A percentile compares a stretch with the other conserved stretches of the same genome.
Conservation (phyloP, 352 stramenopile species). For the Globisporangium mamillatum region DNA sequence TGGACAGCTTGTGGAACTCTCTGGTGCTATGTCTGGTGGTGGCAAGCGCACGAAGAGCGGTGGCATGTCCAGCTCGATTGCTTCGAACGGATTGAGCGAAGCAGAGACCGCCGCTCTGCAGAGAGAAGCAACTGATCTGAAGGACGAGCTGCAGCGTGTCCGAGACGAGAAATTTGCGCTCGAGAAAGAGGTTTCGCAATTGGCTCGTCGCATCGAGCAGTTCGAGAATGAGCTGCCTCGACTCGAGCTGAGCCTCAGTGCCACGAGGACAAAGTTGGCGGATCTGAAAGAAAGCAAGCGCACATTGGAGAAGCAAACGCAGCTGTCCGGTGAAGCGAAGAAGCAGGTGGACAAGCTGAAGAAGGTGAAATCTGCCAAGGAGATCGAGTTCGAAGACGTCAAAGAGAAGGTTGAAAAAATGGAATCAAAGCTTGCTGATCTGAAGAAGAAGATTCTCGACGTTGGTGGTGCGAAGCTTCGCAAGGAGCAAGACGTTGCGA, state of each 20-base stretch:
- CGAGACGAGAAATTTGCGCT: conserved; percentile 63
- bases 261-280: conserved; percentile 55
- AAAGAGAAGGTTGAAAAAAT: conserved; percentile 68
- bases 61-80: conserved; percentile 89
- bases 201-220: conserved; percentile 87
- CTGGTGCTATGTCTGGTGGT: conserved; percentile 98
- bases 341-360: conserved; percentile 85
- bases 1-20: conserved; percentile 97
- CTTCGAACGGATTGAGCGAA: conserved; percentile 42
- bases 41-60: conserved; percentile 91
- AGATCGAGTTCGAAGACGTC: conserved; percentile 78
- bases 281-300: conserved; percentile 61
- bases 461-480: conserved; percentile 93
- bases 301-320: conserved; percentile 84
- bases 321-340: conserved; percentile 84
- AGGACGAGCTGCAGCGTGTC: conserved; percentile 51
- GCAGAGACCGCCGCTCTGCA: conserved; percentile 67
- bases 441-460: conserved; percentile 96
- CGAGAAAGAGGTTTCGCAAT: conserved; percentile 82
- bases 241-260: conserved; percentile 81
- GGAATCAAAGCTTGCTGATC: conserved; percentile 76
- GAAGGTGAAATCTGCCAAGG: conserved; percentile 84
- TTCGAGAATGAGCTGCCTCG: conserved; percentile 90
- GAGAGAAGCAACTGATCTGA: conserved; percentile 43
- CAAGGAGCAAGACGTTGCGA: conserved; percentile 89